Base-by-base conservation (phyloP, 768 basidiomycete species). In the Leccinum barrowsii region DNA sequence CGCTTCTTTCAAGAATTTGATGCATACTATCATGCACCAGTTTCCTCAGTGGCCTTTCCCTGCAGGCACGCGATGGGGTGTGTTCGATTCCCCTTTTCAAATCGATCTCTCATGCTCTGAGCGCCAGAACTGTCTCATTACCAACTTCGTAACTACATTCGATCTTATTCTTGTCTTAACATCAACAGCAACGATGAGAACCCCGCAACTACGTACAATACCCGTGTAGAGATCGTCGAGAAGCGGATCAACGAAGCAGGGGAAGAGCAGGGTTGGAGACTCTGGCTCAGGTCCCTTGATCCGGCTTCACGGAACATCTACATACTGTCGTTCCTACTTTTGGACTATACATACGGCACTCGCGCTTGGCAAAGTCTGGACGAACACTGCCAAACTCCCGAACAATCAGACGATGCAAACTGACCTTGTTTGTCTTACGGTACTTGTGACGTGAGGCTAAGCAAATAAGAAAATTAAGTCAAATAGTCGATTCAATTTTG, bases 221-320 rank as follows among this genome's bases (percentile, higher is more conserved):
- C 81, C 0, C 77, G 80, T 10, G 79, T 83, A 7, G 80, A 82
- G 55, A 67, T 65, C 12, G 68, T 77, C 30, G 74, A 80, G 57
- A 82, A 82, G 57, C 63, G 70, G 0, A 52, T 65, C n/a, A 65
- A 74, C 56, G 5, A 58, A 30, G 35, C 30, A 2, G 56, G 42
- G 7, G 42, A 59, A 30, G 58, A 59, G 17, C 61, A 52, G 13
- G 62, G 62, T 7, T 63, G 61, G 62, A 40, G 61, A 35, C 61
- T 63, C 19, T 63, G 61, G 61, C 34, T 63, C 34, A 51, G n/a
- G 28, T 52, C 44, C 7, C 44, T 59, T 3, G 35, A 59, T 12
- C 44, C 58, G 32, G 63, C 58, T 2, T 67, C 55, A 4, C 32
- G 22, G 0, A 57, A 66, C 47, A 63, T 59, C 0, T 66, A 68